Conservation (phyloP, 2,329 filamentous ascomycete genomes). For the Sporothrix inflata region DNA sequence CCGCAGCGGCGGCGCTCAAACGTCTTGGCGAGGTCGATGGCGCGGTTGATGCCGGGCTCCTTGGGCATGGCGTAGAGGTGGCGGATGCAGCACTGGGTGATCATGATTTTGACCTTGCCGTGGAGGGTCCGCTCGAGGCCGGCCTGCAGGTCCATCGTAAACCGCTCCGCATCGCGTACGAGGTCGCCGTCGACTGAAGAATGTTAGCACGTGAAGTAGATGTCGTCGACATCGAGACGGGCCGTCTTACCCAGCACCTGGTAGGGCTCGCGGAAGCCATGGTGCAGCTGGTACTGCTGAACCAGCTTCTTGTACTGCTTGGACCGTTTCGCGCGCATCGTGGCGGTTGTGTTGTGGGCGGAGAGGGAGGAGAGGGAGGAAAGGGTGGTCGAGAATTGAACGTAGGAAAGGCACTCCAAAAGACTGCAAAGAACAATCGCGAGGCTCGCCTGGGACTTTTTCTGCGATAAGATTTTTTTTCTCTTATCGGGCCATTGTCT, state of each 20-base stretch:
- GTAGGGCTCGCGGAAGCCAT: conserved; percentile 91
- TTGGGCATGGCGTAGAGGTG: conserved; percentile 34
- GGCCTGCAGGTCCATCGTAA: conserved; percentile 85
- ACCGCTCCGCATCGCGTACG: conserved; percentile 76
- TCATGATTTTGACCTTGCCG: conserved; percentile 76
- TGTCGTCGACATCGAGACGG: not conserved
- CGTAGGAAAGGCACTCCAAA: not conserved
- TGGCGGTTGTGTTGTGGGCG: conserved; percentile 17
- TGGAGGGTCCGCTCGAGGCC: conserved; percentile 82
- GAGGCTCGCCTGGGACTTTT: conserved; percentile 10
- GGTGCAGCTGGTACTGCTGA: conserved; percentile 84
- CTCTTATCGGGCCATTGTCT: conserved; percentile 31
- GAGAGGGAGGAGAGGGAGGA: not conserved
- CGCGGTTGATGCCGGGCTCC: conserved; percentile 40
- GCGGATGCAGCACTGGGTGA: conserved; percentile 36
- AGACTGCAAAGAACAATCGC: not conserved
- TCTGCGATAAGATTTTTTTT: conserved; percentile 32
- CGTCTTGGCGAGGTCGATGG: conserved; percentile 75
- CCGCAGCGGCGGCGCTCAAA: conserved; percentile 75
- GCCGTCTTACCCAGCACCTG: conserved; percentile 71
- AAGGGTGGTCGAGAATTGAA: not conserved
- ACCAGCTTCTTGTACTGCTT: conserved; percentile 78
- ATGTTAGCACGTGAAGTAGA: conserved; percentile 5
- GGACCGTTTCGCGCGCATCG: conserved; percentile 42
- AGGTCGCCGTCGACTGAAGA: conserved; percentile 77